A percentile compares a stretch with the other conserved stretches of the same genome.
These are phyloP conservation scores for Lagerstroemia speciosa DNA, from an alignment of 345 rosid species.

Conservation along the genomic window DNA sequence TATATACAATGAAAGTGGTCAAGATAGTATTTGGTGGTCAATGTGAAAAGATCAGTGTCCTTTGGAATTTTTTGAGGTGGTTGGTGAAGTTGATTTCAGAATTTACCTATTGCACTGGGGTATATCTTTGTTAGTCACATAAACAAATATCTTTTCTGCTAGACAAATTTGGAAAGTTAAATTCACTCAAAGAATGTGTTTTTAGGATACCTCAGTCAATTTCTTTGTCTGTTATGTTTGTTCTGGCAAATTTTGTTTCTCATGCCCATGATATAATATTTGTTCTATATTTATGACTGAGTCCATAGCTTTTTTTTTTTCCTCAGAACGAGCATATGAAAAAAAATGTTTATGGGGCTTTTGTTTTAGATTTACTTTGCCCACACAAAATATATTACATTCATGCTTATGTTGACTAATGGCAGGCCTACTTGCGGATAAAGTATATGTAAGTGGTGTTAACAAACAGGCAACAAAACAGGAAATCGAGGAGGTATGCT, in stretches of 20 bases:
- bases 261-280: no score
- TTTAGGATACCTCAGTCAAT: neutral
- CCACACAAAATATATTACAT: neutral
- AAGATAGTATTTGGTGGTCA: neutral
- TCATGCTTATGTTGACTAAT: constrained; percentile 7
- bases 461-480: constrained; percentile 50
- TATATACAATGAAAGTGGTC: neutral
- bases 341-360: neutral
- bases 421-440: constrained; percentile 38
- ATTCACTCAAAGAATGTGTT: neutral
- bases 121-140: no score
- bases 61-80: no score
- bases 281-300: neutral
- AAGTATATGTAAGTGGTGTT: constrained; percentile 68
- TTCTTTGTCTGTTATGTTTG: neutral
- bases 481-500: constrained; percentile 67
- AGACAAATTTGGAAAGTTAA: neutral
- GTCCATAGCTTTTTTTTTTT: no score
- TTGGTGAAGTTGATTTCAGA: no score
- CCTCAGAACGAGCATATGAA: neutral
- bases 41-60: no score
- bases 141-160: neutral
- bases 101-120: no score
- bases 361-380: neutral
- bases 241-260: neutral